Evolutionary conservation across 2,329 filamentous ascomycete species (phyloP).

Genomic region (Lachnellula arida): DNA sequence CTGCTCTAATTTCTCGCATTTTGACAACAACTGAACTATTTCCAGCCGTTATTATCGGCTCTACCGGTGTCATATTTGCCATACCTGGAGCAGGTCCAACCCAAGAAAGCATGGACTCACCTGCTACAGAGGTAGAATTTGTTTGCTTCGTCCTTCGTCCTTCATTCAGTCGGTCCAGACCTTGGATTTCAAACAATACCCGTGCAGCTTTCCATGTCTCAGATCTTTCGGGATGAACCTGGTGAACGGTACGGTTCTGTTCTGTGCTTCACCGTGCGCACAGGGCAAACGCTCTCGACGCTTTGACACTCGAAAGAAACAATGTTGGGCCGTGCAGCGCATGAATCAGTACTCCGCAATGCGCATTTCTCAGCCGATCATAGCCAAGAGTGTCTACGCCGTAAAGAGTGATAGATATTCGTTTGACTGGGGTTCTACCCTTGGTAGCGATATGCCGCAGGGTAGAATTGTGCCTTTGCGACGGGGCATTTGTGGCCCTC

Average conservation of each 20-base stretch:
- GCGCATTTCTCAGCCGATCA: background rate
- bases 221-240: background rate
- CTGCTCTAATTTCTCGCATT: no score
- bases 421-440: background rate
- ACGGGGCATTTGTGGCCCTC: background rate
- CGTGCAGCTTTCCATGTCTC: background rate
- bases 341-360: background rate
- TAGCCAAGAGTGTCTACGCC: background rate
- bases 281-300: background rate
- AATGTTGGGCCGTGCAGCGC: background rate
- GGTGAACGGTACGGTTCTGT: background rate
- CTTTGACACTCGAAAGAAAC: background rate
- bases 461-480: background rate
- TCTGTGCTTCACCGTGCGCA: background rate
- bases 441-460: background rate
- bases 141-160: no score
- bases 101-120: no score
- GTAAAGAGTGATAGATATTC: conserved; percentile 1
- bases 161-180: no score
- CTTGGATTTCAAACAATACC: no score
- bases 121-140: no score
- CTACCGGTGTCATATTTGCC: no score
- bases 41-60: no score
- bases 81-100: no score
- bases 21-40: no score